Evolutionary conservation across 768 basidiomycete genomes (phyloP).

Genomic region (Collybia nuda): DNA sequence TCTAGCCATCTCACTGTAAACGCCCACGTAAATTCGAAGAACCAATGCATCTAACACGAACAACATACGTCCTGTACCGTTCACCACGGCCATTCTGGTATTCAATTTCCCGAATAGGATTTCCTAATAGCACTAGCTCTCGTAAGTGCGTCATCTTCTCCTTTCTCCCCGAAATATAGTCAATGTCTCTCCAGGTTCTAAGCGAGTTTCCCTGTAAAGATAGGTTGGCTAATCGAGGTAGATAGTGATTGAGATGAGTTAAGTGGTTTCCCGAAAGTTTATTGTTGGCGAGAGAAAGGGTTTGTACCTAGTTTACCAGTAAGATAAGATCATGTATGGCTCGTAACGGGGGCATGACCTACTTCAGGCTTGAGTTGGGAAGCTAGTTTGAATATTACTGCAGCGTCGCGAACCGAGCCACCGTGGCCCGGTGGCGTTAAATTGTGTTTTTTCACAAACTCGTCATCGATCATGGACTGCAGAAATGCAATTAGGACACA

Average conservation of each 20-base stretch:
- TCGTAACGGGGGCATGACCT: conserved; percentile 4
- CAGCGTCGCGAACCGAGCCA: conserved; percentile 62
- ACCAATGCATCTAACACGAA: background rate
- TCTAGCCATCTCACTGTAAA: conserved; percentile 69
- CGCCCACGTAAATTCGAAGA: background rate
- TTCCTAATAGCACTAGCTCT: conserved; percentile 74
- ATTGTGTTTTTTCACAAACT: conserved; percentile 68
- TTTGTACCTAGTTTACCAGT: conserved; percentile 64
- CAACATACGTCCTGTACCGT: conserved; percentile 64
- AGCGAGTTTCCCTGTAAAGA: conserved; percentile 81
- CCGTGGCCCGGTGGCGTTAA: conserved; percentile 72
- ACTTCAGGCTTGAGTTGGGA: conserved; percentile 76
- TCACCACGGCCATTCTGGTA: conserved; percentile 55
- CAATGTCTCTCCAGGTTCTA: conserved; percentile 67
- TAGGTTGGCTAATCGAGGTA: conserved; percentile 79
- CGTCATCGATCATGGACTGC: conserved; percentile 79
- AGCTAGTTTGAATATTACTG: conserved; percentile 89
- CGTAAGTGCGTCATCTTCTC: conserved; percentile 63
- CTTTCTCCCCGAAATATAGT: conserved; percentile 56
- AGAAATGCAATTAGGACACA: conserved; percentile 18
- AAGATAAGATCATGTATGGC: conserved; percentile 8
- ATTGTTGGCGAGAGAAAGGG: conserved; percentile 82
- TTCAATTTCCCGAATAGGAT: conserved; percentile 69
- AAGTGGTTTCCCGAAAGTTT: conserved; percentile 60
- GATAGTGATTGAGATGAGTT: conserved; percentile 61